Conservation (phyloP, 441 rosid species). For the Cnidoscolus chayamansa region DNA sequence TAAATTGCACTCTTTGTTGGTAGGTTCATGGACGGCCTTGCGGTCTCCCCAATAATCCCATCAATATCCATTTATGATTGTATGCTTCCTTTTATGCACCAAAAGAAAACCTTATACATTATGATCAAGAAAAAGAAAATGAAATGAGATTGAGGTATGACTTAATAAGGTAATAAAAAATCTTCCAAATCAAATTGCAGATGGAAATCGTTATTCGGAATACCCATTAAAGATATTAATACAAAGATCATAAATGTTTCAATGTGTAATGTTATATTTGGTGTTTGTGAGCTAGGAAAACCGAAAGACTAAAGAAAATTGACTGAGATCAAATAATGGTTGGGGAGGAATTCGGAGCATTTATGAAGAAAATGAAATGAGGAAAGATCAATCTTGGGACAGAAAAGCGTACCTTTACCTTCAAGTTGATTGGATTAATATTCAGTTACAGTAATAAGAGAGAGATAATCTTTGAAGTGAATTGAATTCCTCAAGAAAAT, state of each 20-base stretch:
- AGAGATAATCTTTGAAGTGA: neutral
- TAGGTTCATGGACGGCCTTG: constrained; percentile 35
- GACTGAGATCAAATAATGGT: neutral
- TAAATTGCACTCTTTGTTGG: constrained; percentile 90
- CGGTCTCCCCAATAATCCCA: constrained; percentile 66
- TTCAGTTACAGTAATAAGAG: neutral
- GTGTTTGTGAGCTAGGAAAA: neutral
- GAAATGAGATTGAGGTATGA: neutral
- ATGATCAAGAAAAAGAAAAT: neutral
- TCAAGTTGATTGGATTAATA: neutral
- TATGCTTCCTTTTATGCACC: neutral
- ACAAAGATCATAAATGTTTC: neutral
- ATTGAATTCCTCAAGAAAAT: neutral
- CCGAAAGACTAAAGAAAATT: neutral
- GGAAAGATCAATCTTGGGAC: neutral
- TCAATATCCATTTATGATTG: constrained; percentile 54
- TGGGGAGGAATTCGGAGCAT: neutral
- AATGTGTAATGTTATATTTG: neutral
- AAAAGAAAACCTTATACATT: neutral
- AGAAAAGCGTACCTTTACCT: neutral
- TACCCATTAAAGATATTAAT: constrained; percentile 3
- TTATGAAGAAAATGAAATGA: no score
- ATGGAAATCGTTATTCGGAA: no score
- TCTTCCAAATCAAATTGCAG: neutral
- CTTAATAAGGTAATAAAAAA: neutral